Evolutionary conservation across 2,329 filamentous ascomycete species (phyloP), one percentile per base, ranked within the genome.

Genomic region (Amauroascus verrucosus): DNA sequence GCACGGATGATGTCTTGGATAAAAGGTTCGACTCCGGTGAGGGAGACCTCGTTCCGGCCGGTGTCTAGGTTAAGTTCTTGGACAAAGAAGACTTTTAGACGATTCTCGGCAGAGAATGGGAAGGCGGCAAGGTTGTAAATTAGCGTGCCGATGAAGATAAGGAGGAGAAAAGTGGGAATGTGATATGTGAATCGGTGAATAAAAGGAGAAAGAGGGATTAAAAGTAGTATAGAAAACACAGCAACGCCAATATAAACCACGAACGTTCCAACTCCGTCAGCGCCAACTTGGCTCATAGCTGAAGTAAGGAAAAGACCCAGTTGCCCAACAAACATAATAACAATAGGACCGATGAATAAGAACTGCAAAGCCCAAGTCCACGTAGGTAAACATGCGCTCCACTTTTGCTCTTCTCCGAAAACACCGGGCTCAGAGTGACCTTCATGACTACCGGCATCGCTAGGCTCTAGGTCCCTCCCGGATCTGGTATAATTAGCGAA

Each of bases 301-400:
- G 83, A 79, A 3, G 84, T 86, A 14, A 88, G 66, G 11, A 91
- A 71, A 2, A 97, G 76, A 1, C 80, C 85, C 24, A 90, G 76
- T 63, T 95, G 88, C 1, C 83, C 87, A 14, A 87, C 70, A 18
- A 97, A 67, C 56, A 93, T 83, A 44, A 95, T 74, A 46, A 84
- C 80, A 50, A 95, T 80, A 0, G 90, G 89, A 0, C 81, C 86
- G 8, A 94, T 72, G 14, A 96, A 65, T 2, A 97, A 72, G 59
- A 96, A 84, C 63, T 98, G 90, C 16, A 95, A 61, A 40, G 93
- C 69, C 93, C 93, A 98, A 16, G 86, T 83, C 85, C 86, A 96
- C 43, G 78, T 80, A 1, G 88, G 88, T 51, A 97, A 72, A 35
- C 77, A 77, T 3, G 79, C 79, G 49, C 88, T 95, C 93, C 93